Evolutionary conservation across 495 filamentous ascomycete species (phyloP), one percentile per base, ranked within the genome.

Genomic region (Podospora pseudopauciseta): DNA sequence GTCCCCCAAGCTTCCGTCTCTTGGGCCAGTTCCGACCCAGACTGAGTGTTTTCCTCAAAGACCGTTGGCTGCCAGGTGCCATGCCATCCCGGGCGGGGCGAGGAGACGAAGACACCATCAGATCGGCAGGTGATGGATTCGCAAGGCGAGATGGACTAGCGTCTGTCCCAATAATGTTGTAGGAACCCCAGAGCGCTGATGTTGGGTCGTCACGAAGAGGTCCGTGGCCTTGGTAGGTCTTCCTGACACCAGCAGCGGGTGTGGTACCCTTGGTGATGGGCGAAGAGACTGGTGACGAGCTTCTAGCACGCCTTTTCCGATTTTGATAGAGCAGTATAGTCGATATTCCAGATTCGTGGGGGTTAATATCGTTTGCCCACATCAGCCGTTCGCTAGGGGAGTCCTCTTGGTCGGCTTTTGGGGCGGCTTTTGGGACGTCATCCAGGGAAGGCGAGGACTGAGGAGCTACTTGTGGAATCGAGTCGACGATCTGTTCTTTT

Each of bases 171-270:
- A 71, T 68, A 7, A 80, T 65, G 39, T 84, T 86, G 74, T 92
- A 96, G 20, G 90, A 88, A 70, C 89, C 92, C 93, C 92, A 96
- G n/a, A 97, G 79, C 64, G 97, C 93, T 39, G 87, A 79, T 0
- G 90, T 90, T 28, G 94, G 90, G 76, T 99, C 95, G 57, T 88
- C 86, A 67, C 91, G 88, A 27, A 92, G 92, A 0, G 93, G 93
- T 64, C 85, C 89, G 49, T 91, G 80, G 2, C 84, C 78, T n/a
- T 82, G 76, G 53, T 86, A 83, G 23, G 89, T 73, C 39, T 80
- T 81, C 66, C 86, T 82, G 55, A 87, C 30, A 78, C 81, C 79
- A 49, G 79, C 69, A 11, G 73, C 64, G 1, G 79, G 76, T 0
- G 79, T 75, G 26, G 65, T 63, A 5, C 74, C 73, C 34, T 78